Conservation (phyloP, 257 asterid genomes). For the Scutellaria minor region DNA sequence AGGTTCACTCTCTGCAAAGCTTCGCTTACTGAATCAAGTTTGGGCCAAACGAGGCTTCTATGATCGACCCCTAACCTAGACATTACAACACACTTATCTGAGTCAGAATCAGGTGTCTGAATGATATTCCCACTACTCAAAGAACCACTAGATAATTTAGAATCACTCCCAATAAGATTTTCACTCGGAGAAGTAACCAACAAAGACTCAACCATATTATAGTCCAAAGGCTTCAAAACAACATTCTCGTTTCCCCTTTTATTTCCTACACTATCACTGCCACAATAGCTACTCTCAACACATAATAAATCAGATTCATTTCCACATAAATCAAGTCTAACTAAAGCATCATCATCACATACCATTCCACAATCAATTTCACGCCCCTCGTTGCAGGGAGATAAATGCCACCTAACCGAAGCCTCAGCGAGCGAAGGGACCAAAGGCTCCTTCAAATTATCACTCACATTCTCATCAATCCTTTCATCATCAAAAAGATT, state of each 20-base stretch:
- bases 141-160: constrained; percentile 44
- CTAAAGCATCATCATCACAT: constrained; percentile 24
- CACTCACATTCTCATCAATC: constrained; percentile 26
- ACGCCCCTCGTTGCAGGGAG: constrained; percentile 46
- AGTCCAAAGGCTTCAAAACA: constrained; percentile 24
- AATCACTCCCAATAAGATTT: constrained; percentile 35
- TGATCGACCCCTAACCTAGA: constrained; percentile 31
- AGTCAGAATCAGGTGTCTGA: constrained; percentile 72
- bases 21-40: constrained; percentile 40
- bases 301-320: constrained; percentile 31
- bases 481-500: constrained; percentile 28
- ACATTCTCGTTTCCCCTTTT: constrained; percentile 37
- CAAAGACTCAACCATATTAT: constrained; percentile 19
- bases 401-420: constrained; percentile 59
- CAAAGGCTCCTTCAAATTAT: constrained; percentile 41
- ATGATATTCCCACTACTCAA: constrained; percentile 61
- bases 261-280: constrained; percentile 33
- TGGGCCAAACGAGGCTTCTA: constrained; percentile 31
- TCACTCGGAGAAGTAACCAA: constrained; percentile 29
- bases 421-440: constrained; percentile 72
- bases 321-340: constrained; percentile 30
- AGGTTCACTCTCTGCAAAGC: constrained; percentile 38
- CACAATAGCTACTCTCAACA: constrained; percentile 19
- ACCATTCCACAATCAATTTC: constrained; percentile 35
- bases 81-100: constrained; percentile 35